Percentiles rank a stretch among this genome's conserved stretches.
Conservation (phyloP, 768 basidiomycete species). For the Tulasnella sp. region DNA sequence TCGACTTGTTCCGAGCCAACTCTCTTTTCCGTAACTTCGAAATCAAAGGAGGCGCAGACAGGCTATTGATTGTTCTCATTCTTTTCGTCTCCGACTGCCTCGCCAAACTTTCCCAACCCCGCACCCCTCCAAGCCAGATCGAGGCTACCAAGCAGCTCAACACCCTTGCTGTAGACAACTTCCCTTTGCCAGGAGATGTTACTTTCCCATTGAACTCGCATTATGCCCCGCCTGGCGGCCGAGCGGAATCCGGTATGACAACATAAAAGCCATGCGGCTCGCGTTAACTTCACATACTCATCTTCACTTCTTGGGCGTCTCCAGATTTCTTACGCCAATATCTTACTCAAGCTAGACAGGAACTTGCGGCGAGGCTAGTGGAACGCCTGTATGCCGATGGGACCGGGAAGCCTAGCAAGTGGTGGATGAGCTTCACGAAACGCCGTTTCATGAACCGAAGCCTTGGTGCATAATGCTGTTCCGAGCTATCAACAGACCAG, state of each 20-base stretch:
- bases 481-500: background rate
- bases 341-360: constrained; percentile 85
- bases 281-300: background rate
- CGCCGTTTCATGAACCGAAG: constrained; percentile 92
- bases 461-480: constrained; percentile 41
- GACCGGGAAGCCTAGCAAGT: constrained; percentile 91
- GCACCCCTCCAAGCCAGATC: constrained; percentile 57
- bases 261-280: background rate
- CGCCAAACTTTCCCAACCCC: constrained; percentile 67
- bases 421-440: constrained; percentile 99
- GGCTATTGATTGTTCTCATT: constrained; percentile 92
- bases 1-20: constrained; percentile 96
- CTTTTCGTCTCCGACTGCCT: constrained; percentile 97
- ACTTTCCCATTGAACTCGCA: constrained; percentile 88
- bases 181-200: constrained; percentile 91
- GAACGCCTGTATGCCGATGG: constrained; percentile 89
- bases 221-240: constrained; percentile 66
- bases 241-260: constrained; percentile 67
- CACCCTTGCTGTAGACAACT: constrained; percentile 86
- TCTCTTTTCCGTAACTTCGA: constrained; percentile 99
- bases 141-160: constrained; percentile 83
- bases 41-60: constrained; percentile 96
- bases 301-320: background rate
- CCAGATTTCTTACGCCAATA: constrained; percentile 84
- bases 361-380: constrained; percentile 73